Evolutionary conservation across 352 stramenopile genomes (phyloP).

Genomic region (Phytopythium litorale): DNA sequence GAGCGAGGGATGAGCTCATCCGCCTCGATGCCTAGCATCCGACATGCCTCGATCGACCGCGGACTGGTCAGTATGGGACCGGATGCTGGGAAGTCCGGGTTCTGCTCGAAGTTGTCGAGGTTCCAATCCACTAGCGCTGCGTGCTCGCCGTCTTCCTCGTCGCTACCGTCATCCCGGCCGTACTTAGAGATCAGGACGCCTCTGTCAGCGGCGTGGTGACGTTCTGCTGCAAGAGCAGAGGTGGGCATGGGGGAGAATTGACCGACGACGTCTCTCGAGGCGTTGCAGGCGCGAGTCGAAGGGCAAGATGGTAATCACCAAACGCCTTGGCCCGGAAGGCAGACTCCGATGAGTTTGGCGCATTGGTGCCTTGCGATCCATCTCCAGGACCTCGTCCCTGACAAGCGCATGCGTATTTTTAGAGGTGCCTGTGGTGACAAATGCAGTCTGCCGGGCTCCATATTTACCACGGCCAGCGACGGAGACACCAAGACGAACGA

Average conservation of each 20-base stretch:
- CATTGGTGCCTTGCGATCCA: not conserved
- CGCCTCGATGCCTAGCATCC: slow-evolving; percentile 67
- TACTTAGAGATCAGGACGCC: not conserved
- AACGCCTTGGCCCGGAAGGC: too few species aligned
- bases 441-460: not conserved
- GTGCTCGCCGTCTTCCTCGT: slow-evolving; percentile 1
- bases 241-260: not conserved
- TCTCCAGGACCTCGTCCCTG: not conserved
- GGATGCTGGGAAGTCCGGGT: slow-evolving; percentile 8
- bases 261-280: not conserved
- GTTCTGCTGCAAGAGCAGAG: not conserved
- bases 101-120: slow-evolving; percentile 71
- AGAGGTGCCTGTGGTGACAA: not conserved
- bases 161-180: too few species aligned
- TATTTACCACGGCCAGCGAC: not conserved
- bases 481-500: not conserved
- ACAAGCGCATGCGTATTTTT: not conserved
- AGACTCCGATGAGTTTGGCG: not conserved
- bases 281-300: not conserved
- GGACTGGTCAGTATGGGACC: slow-evolving; percentile 57
- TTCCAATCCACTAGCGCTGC: slow-evolving; percentile 9
- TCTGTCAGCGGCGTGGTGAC: not conserved
- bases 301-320: not conserved
- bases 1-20: slow-evolving; percentile 56
- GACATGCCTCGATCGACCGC: slow-evolving; percentile 67